phyloP scores from a whole-genome alignment of 768 basidiomycete species.

The Pisolithus tinctorius region DNA sequence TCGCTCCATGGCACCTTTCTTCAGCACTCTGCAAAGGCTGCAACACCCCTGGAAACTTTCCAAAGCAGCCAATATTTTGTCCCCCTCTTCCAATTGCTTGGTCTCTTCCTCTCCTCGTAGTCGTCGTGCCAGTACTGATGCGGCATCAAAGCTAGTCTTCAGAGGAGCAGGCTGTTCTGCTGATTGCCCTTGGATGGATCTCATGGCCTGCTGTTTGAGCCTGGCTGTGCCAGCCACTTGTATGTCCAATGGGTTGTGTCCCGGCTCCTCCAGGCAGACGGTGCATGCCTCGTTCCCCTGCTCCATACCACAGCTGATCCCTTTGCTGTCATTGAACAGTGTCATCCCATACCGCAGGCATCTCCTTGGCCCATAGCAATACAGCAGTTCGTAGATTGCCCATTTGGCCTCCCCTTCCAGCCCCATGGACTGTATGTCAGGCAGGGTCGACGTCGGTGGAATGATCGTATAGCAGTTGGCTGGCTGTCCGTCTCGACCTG shows the following conservation, averaged over 20 bases:
- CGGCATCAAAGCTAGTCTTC: too few relatives aligned
- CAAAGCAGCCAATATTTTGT: too few relatives aligned
- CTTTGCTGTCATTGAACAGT: not conserved
- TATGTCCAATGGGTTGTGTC: not conserved
- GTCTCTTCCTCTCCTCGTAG: too few relatives aligned
- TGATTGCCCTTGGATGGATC: too few relatives aligned
- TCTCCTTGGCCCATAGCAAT: not conserved
- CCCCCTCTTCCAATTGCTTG: too few relatives aligned
- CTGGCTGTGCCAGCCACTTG: not conserved
- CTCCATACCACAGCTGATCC: not conserved
- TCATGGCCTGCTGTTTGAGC: not conserved
- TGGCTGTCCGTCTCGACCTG: constrained; percentile 9
- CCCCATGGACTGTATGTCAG: not conserved
- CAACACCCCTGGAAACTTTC: too few relatives aligned
- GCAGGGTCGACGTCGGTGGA: not conserved
- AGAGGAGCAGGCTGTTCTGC: too few relatives aligned
- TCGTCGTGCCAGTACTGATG: too few relatives aligned
- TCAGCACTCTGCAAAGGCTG: too few relatives aligned
- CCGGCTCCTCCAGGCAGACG: not conserved
- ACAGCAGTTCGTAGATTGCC: not conserved
- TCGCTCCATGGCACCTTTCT: not conserved
- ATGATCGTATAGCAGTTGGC: not conserved
- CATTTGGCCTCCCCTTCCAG: not conserved
- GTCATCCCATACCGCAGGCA: constrained; percentile 1
- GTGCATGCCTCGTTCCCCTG: not conserved